Conservation (phyloP, 192 early-diverging fungal genomes). For the Coemansia sp. region DNA sequence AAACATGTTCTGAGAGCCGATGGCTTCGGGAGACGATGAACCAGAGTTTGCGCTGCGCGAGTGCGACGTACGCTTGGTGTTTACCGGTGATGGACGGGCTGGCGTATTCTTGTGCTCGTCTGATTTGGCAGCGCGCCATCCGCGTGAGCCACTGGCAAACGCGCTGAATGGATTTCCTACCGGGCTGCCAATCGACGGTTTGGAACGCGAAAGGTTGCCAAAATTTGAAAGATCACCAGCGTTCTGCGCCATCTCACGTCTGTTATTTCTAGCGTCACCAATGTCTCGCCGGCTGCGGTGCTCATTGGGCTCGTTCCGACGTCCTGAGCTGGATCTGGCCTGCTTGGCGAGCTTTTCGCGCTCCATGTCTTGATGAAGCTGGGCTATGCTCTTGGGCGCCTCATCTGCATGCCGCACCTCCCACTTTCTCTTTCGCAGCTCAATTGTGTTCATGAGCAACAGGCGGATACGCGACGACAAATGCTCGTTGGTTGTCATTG, state of each 20-base stretch:
- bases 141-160: conserved; percentile 51
- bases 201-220: conserved; percentile 59
- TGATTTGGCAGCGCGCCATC: background rate
- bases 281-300: conserved; percentile 41
- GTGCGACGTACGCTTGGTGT: background rate
- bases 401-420: conserved; percentile 58
- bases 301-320: background rate
- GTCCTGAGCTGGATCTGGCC: background rate
- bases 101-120: background rate
- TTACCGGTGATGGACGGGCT: conserved; percentile 45
- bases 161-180: conserved; percentile 13
- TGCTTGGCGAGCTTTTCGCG: conserved; percentile 67
- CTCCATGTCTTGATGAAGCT: conserved; percentile 75
- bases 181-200: background rate
- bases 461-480: conserved; percentile 85
- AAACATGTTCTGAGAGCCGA: conserved; percentile 3
- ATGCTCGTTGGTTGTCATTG: conserved; percentile 64
- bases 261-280: conserved; percentile 69
- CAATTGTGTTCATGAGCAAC: conserved; percentile 83
- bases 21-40: background rate
- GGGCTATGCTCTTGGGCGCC: conserved; percentile 87
- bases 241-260: conserved; percentile 41
- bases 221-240: conserved; percentile 68
- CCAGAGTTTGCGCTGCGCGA: background rate
- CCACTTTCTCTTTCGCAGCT: conserved; percentile 77